Conservation (phyloP, 75 land plant genomes). For the Cryptomeria japonica region DNA sequence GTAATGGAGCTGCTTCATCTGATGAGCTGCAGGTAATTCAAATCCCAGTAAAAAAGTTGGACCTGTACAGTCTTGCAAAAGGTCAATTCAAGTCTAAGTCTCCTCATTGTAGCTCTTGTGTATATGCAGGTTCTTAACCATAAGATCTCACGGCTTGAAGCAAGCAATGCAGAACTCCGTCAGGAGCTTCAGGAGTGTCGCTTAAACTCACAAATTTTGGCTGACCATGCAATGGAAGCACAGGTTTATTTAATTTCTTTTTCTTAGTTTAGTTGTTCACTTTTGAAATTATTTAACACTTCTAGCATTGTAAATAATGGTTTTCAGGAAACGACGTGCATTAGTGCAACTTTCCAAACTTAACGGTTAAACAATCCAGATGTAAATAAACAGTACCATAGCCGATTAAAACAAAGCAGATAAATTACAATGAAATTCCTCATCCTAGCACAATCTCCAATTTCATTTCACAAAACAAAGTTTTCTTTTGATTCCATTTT, state of each 20-base stretch:
- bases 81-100: background rate
- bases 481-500: background rate
- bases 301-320: background rate
- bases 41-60: background rate
- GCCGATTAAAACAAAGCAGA: background rate
- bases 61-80: background rate
- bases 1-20: conserved; percentile 50
- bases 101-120: background rate
- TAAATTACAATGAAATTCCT: background rate
- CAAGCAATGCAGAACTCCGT: conserved; percentile 70
- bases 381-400: background rate
- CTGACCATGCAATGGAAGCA: conserved; percentile 70
- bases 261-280: background rate
- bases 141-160: conserved; percentile 76
- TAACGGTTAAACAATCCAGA: background rate
- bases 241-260: conserved; percentile 47
- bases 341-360: background rate
- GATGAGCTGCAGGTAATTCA: conserved; percentile 70
- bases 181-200: conserved; percentile 63
- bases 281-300: background rate
- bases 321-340: background rate
- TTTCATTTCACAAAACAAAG: background rate
- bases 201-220: conserved; percentile 42
- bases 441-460: background rate
- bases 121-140: conserved; percentile 72